Percentiles rank a stretch among this genome's conserved stretches.
Evolutionary conservation across 768 basidiomycete species (phyloP).

Genomic region (Suillus weaverae): DNA sequence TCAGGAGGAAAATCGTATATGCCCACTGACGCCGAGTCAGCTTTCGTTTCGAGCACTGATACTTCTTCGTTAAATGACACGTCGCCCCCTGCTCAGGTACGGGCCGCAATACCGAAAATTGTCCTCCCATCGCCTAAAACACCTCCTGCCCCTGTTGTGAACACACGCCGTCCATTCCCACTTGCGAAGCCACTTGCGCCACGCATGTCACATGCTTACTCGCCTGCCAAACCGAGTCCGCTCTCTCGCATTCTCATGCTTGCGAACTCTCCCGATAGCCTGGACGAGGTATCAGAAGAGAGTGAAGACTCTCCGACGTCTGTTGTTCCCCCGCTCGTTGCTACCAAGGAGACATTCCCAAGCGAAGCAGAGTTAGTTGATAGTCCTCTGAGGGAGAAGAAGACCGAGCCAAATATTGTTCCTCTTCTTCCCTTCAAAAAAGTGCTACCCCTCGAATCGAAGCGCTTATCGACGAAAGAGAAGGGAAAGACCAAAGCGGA

Average conservation of each 20-base stretch:
- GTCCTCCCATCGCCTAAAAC: constrained; percentile 18
- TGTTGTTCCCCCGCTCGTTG: constrained; percentile 20
- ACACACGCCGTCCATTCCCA: constrained; percentile 55
- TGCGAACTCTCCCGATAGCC: constrained; percentile 54
- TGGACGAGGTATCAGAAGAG: constrained; percentile 18
- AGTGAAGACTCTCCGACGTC: constrained; percentile 28
- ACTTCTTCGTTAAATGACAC: constrained; percentile 16
- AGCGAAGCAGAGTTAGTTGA: constrained; percentile 49
- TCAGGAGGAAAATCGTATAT: neutral
- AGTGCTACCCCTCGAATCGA: constrained; percentile 12
- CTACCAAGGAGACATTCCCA: constrained; percentile 23
- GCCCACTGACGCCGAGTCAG: neutral
- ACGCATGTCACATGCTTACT: constrained; percentile 79
- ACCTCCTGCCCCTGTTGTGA: constrained; percentile 18
- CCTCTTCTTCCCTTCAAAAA: constrained; percentile 27
- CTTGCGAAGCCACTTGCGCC: constrained; percentile 68
- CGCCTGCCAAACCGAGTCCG: constrained; percentile 77
- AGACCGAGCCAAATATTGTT: constrained; percentile 35
- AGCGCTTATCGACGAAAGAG: constrained; percentile 36
- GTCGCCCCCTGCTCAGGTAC: constrained; percentile 17
- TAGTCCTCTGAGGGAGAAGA: constrained; percentile 56
- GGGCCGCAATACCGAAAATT: constrained; percentile 9
- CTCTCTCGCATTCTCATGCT: constrained; percentile 78
- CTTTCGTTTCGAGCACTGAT: constrained; percentile 3
- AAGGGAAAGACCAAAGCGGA: constrained; percentile 41